Base-by-base conservation (phyloP, 2,329 filamentous ascomycete species). In the Colletotrichum horii region DNA sequence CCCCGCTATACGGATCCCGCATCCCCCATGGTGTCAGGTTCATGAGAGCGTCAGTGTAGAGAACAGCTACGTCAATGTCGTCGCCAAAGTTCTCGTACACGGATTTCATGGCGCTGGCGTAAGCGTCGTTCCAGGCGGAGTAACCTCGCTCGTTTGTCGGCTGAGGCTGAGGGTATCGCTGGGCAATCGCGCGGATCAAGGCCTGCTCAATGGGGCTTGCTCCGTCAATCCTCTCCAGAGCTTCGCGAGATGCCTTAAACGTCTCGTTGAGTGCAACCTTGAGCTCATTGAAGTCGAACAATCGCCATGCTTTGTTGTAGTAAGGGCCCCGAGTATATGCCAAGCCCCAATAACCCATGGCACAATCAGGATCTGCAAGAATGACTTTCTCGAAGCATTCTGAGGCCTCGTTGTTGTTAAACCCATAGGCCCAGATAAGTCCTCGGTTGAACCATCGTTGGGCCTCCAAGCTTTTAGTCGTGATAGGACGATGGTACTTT, bases 391-490 rank as follows among this genome's bases (percentile, higher is more conserved):
- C 80, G 75, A 90, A 91, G 79, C 89, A 91, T 38, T 79, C 78
- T 16, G 84, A 85, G 2, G 89, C 88, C 80, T 92, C 91, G 77
- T 89, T 88, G 77, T 92, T 90, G 76, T 92, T 92, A 83, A 92
- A 93, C 7, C 84, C 89, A 80, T 91, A 92, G n/a, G 84, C 85
- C 91, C 91, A 93, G 22, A 87, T 82, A 15, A 92, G 81, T 6
- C 89, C 91, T 9, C 90, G 87, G 78, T 91, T 84, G 79, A 92
- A 92, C 90, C 90, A 92, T n/a, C 73, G 81, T 79, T 91, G 89
- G 1, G 89, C 85, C 55, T 84, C 82, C 3, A 80, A 16, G 69
- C 79, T 88, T 14, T 78, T 79, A 4, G 89, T 90, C 34, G 81
- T 89, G 65, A 92, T 83, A 14, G 81, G 79, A 24, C 86, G 87